phyloP scores from a whole-genome alignment of 495 filamentous ascomycete genomes.

The Aspergillus homomorphus region DNA sequence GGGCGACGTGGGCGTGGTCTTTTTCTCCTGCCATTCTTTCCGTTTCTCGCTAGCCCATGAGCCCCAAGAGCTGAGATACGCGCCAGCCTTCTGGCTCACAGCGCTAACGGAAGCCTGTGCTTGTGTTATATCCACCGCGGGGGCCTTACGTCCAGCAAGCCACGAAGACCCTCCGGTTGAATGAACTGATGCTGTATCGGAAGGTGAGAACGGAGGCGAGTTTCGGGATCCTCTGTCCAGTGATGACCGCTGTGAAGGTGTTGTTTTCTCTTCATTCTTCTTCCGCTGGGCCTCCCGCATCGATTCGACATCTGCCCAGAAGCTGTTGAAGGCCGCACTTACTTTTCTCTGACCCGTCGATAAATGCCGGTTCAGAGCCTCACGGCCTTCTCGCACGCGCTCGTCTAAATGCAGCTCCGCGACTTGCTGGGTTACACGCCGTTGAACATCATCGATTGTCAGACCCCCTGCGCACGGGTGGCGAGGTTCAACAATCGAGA shows the following conservation, averaged over 20 bases:
- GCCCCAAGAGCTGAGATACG: constrained; percentile 94
- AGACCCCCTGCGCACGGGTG: constrained; percentile 95
- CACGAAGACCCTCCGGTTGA: constrained; percentile 18
- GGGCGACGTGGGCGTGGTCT: constrained; percentile 28
- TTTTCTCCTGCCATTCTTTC: constrained; percentile 55
- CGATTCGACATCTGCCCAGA: constrained; percentile 85
- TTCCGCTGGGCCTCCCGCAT: constrained; percentile 79
- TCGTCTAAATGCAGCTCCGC: constrained; percentile 88
- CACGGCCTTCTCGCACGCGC: constrained; percentile 68
- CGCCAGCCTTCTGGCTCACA: constrained; percentile 70
- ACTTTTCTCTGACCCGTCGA: constrained; percentile 84
- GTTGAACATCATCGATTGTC: constrained; percentile 90
- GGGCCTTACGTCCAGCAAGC: constrained; percentile 35
- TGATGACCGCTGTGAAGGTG: constrained; percentile 35
- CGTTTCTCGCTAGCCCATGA: constrained; percentile 89
- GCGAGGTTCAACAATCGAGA: constrained; percentile 87
- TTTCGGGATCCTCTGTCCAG: constrained; percentile 29
- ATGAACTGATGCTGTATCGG: constrained; percentile 16
- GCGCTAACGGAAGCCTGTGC: constrained; percentile 66
- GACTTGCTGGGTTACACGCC: constrained; percentile 82
- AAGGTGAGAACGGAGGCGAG: constrained; percentile 24
- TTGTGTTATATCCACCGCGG: constrained; percentile 55
- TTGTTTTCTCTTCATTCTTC: constrained; percentile 55
- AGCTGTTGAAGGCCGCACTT: constrained; percentile 73
- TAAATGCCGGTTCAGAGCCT: constrained; percentile 74